Evolutionary conservation across 306 rosid species (phyloP).

Genomic region (Vicia villosa): DNA sequence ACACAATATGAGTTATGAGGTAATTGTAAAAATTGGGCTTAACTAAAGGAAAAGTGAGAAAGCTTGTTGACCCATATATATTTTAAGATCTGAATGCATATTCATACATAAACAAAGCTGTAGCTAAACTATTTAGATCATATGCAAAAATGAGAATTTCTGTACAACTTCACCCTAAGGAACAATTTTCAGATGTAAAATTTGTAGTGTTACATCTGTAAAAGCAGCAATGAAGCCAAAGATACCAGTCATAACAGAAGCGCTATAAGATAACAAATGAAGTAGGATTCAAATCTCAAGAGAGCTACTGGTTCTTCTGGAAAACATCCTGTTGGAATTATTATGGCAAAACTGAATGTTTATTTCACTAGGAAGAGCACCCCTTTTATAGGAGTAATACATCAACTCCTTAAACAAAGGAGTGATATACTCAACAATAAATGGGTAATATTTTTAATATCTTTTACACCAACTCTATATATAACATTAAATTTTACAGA

Average conservation of each 20-base stretch:
- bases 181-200: slow-evolving; percentile 21
- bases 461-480: not conserved
- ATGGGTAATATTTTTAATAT: not conserved
- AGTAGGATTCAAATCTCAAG: slow-evolving; percentile 4
- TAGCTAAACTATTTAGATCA: not conserved
- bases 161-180: not conserved
- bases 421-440: not conserved
- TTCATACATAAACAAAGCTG: not conserved
- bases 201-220: not conserved
- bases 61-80: slow-evolving; percentile 15
- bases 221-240: slow-evolving; percentile 18
- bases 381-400: not conserved
- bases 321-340: not conserved
- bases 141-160: not conserved
- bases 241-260: slow-evolving; percentile 26
- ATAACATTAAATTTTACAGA: not conserved
- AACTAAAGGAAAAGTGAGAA: slow-evolving; percentile 11
- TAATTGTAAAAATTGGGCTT: slow-evolving; percentile 10
- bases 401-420: not conserved
- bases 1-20: slow-evolving; percentile 7
- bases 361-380: not conserved
- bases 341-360: not conserved
- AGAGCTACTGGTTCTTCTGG: not conserved
- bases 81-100: not conserved
- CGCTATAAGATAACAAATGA: slow-evolving; percentile 8